These are phyloP conservation scores for Fusarium piperis DNA, from an alignment of 2,329 filamentous ascomycete genomes.

Conservation along the genomic window DNA sequence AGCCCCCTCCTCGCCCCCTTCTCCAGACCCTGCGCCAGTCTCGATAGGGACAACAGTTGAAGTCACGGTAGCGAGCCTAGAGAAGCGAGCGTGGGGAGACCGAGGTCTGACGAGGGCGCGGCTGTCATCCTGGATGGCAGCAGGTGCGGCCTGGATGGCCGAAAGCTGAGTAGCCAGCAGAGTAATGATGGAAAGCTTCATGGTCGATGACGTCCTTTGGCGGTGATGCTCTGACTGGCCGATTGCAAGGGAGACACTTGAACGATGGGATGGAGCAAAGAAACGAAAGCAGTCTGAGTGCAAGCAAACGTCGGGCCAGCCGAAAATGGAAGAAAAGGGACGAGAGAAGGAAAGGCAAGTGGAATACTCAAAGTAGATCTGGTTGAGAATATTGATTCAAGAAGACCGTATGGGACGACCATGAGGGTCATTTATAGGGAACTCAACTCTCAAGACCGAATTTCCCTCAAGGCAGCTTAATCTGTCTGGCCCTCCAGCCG, in stretches of 20 bases:
- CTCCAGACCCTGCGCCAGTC: neutral
- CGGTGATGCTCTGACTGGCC: neutral
- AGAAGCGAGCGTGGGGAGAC: neutral
- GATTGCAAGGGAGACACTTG: neutral
- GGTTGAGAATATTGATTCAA: neutral
- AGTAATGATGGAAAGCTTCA: neutral
- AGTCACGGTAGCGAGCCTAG: neutral
- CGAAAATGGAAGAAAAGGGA: neutral
- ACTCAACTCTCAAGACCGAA: neutral
- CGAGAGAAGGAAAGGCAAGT: neutral
- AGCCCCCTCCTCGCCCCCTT: slow-evolving; percentile 18
- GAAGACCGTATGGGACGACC: neutral
- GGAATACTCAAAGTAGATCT: neutral
- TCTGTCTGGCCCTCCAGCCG: neutral
- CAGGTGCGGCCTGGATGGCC: neutral
- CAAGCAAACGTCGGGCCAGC: neutral
- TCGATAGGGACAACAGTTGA: neutral
- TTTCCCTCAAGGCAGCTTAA: neutral
- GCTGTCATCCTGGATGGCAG: neutral
- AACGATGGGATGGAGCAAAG: neutral
- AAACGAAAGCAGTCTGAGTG: neutral
- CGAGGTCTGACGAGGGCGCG: neutral
- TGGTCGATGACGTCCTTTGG: neutral
- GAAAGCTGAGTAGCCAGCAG: neutral
- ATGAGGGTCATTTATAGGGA: neutral